A percentile compares a stretch with the other conserved stretches of the same genome.
Evolutionary conservation across 1,139 yeast genomes (phyloP).

Genomic region (Blastobotrys petasosporus): DNA sequence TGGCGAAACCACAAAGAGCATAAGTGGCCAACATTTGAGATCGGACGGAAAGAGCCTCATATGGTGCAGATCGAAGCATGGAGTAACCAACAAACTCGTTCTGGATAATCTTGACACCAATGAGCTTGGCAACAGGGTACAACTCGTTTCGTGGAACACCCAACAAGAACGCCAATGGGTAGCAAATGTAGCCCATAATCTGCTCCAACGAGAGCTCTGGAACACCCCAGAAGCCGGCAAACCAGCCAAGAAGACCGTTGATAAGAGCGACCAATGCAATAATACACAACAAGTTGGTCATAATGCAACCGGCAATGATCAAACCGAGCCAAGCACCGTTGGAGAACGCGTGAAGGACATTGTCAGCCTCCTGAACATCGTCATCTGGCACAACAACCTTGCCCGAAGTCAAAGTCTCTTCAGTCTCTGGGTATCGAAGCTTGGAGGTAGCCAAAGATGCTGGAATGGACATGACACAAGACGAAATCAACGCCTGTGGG

Average conservation of each 20-base stretch:
- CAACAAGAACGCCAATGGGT: conserved; percentile 56
- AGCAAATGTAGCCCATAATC: conserved; percentile 53
- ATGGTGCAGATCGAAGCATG: conserved; percentile 41
- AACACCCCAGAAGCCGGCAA: conserved; percentile 60
- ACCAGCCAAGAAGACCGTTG: conserved; percentile 57
- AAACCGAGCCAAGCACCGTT: conserved; percentile 60
- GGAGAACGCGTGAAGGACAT: conserved; percentile 59
- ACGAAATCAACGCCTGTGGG: conserved; percentile 58
- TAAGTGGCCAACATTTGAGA: conserved; percentile 57
- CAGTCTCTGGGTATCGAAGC: conserved; percentile 57
- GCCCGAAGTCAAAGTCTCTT: conserved; percentile 50
- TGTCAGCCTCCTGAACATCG: conserved; percentile 44
- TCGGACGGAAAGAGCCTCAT: conserved; percentile 46
- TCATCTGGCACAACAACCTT: conserved; percentile 45
- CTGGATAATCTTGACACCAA: conserved; percentile 56
- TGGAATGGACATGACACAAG: conserved; percentile 69
- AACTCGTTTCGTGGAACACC: conserved; percentile 58
- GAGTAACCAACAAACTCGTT: conserved; percentile 59
- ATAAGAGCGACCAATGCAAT: conserved; percentile 55
- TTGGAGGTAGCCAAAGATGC: conserved; percentile 61
- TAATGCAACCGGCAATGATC: conserved; percentile 53
- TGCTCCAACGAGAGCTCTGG: conserved; percentile 47
- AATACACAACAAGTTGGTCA: conserved; percentile 58
- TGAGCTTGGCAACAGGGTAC: conserved; percentile 45
- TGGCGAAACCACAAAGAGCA: conserved; percentile 61